Percentiles rank a stretch among this genome's conserved stretches.
These are phyloP conservation scores for Postia placenta DNA, from an alignment of 768 basidiomycete genomes.

Conservation along the genomic window DNA sequence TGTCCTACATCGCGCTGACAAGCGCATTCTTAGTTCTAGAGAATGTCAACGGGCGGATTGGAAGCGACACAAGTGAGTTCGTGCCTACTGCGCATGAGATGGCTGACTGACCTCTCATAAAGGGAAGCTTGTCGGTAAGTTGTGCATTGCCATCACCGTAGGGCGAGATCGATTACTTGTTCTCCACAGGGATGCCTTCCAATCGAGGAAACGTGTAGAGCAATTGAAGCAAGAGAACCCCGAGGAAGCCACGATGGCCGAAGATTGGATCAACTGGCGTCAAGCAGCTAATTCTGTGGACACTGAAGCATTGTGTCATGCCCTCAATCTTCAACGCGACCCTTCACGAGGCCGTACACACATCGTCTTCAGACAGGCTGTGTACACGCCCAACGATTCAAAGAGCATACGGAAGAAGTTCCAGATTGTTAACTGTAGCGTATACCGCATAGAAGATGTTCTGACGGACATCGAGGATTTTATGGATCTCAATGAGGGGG, in stretches of 20 bases:
- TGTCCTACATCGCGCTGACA: background rate
- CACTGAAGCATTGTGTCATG: constrained; percentile 11
- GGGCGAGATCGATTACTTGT: too few relatives aligned
- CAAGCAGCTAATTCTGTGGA: constrained; percentile 8
- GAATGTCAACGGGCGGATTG: constrained; percentile 21
- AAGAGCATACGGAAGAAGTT: constrained; percentile 16
- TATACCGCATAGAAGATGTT: constrained; percentile 19
- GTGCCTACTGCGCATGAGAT: background rate
- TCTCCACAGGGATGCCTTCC: background rate
- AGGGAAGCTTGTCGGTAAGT: constrained; percentile 3
- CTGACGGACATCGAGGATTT: constrained; percentile 17
- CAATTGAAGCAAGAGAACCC: constrained; percentile 7
- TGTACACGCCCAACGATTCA: constrained; percentile 15
- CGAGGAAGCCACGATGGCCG: constrained; percentile 8
- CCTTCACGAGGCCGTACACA: constrained; percentile 23
- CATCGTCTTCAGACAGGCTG: constrained; percentile 19
- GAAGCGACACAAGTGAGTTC: constrained; percentile 18
- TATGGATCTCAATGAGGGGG: constrained; percentile 14
- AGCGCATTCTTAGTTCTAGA: constrained; percentile 11
- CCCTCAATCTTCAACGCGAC: constrained; percentile 22
- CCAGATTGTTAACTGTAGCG: constrained; percentile 13
- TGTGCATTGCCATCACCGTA: too few relatives aligned
- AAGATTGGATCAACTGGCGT: constrained; percentile 21
- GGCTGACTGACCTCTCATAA: too few relatives aligned
- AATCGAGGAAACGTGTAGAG: background rate